Evolutionary conservation across 2,329 filamentous ascomycete genomes (phyloP), one percentile per base, ranked within the genome.

Genomic region (Periconia sp.): DNA sequence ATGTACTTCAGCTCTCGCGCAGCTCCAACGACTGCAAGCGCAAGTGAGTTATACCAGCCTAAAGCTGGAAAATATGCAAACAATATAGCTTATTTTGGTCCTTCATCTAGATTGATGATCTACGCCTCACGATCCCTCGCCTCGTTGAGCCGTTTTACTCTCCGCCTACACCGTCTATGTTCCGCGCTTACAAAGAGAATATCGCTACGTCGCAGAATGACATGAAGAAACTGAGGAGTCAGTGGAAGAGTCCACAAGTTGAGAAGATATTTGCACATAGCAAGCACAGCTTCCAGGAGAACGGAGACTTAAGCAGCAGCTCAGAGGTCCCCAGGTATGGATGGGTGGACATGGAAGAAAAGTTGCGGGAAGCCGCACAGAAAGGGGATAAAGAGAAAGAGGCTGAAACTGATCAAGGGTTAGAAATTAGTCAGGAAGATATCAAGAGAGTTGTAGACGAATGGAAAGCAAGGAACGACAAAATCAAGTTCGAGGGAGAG

Each of bases 11-110:
- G 76, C 76, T 2, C 75, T 81, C 41, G 75, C 75, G 33, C 72
- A 75, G 44, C 68, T 81, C 18, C 76, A 78, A 58, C 62, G 67
- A 41, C 66, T 81, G 3, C 75, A 79, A 57, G 66, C 72, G 41
- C 73, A 79, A 64, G 78, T 77, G 56, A 20, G 54, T 45, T 14
- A 18, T 14, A 1, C n/a, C n/a, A 8, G 31, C 13, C 10, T 14
- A 18, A 20, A 15, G 17, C 20, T 14, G 7, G 40, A 18, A 17
- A 15, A 13, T 6, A 40, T 33, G 44, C 57, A 65, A 44, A 63
- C 30, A 27, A 19, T n/a, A 37, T 37, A 37, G 15, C 33, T 37
- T 3, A 37, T n/a, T 37, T n/a, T 37, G 15, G 11, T 37, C 15
- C 5, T 11, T 40, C 1, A 10, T 17, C 20, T 48, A 79, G 77